A percentile compares a stretch with the other conserved stretches of the same genome.
Evolutionary conservation across 2,329 filamentous ascomycete species (phyloP).

Genomic region (Nemania sp.): DNA sequence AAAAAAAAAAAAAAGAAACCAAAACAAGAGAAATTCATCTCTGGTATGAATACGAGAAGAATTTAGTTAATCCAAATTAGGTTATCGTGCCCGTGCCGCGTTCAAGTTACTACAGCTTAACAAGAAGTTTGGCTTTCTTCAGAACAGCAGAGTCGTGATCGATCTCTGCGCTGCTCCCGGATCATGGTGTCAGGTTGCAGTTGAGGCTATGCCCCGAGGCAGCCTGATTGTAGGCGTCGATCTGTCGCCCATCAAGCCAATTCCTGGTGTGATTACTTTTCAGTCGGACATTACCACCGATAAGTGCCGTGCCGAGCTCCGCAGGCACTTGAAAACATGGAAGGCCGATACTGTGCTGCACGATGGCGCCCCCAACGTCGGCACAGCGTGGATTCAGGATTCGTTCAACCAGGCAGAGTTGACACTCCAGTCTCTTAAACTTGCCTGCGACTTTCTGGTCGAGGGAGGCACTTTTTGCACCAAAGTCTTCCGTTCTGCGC

Average conservation of each 20-base stretch:
- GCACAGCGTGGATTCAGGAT: constrained; percentile 97
- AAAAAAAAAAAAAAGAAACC: too few species aligned
- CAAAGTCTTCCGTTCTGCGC: constrained; percentile 96
- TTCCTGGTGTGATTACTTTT: constrained; percentile 91
- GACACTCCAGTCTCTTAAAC: constrained; percentile 84
- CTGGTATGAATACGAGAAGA: too few species aligned
- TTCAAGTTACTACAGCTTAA: constrained; percentile 74
- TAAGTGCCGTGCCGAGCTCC: constrained; percentile 88
- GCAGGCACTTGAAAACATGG: constrained; percentile 90
- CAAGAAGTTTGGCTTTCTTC: constrained; percentile 98
- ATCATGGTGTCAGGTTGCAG: constrained; percentile 95
- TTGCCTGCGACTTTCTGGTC: constrained; percentile 89
- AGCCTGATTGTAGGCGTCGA: constrained; percentile 95
- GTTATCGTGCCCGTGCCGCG: constrained; percentile 52
- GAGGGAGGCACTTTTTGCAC: constrained; percentile 94
- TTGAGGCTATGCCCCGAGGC: constrained; percentile 89
- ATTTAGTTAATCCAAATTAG: too few species aligned
- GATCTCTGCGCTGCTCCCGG: constrained; percentile 98
- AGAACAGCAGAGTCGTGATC: constrained; percentile 93
- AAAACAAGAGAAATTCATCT: too few species aligned
- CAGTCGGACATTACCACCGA: constrained; percentile 98
- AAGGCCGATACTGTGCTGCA: constrained; percentile 95
- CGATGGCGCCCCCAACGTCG: constrained; percentile 96
- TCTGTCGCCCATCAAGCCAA: constrained; percentile 91
- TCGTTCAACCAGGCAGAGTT: constrained; percentile 97